A percentile compares a stretch with the other conserved stretches of the same genome.
phyloP scores from a whole-genome alignment of 2,329 filamentous ascomycete genomes.

The Talaromyces sp. region DNA sequence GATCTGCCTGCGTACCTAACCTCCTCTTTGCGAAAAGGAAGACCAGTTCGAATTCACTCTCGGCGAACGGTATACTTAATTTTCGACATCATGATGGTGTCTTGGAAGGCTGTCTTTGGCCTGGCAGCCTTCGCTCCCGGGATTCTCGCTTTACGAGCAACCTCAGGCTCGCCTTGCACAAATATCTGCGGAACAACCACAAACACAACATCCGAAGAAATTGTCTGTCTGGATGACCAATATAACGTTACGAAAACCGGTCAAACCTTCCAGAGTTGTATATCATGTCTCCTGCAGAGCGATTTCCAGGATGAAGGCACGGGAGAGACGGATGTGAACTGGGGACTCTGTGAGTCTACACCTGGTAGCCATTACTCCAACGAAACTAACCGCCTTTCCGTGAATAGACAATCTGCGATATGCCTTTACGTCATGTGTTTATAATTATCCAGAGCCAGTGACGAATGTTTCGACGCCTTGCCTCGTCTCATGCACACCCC shows the following conservation, averaged over 20 bases:
- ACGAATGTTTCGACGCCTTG: conserved; percentile 40
- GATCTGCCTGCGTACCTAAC: background rate
- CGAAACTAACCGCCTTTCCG: conserved; percentile 10
- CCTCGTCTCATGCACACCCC: conserved; percentile 35
- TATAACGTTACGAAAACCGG: conserved; percentile 31
- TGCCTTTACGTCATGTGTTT: conserved; percentile 40
- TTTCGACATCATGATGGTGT: conserved; percentile 1
- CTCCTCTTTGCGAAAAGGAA: background rate
- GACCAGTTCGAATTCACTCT: background rate
- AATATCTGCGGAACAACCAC: conserved; percentile 24
- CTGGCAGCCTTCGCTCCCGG: conserved; percentile 18
- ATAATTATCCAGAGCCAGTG: conserved; percentile 31
- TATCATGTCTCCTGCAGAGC: conserved; percentile 39
- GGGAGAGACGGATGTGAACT: conserved; percentile 40
- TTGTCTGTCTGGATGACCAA: conserved; percentile 36
- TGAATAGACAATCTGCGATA: conserved; percentile 41
- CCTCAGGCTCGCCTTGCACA: conserved; percentile 35
- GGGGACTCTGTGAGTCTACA: conserved; percentile 39
- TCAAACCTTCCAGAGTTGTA: conserved; percentile 33
- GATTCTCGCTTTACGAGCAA: conserved; percentile 25
- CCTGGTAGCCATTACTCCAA: background rate
- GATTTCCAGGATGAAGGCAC: conserved; percentile 26
- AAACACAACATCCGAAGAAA: conserved; percentile 37
- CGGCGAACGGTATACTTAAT: background rate
- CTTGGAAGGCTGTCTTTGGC: conserved; percentile 16